Evolutionary conservation across 2,329 filamentous ascomycete species (phyloP), one percentile per base, ranked within the genome.

Genomic region (Neofusicoccum parvum): DNA sequence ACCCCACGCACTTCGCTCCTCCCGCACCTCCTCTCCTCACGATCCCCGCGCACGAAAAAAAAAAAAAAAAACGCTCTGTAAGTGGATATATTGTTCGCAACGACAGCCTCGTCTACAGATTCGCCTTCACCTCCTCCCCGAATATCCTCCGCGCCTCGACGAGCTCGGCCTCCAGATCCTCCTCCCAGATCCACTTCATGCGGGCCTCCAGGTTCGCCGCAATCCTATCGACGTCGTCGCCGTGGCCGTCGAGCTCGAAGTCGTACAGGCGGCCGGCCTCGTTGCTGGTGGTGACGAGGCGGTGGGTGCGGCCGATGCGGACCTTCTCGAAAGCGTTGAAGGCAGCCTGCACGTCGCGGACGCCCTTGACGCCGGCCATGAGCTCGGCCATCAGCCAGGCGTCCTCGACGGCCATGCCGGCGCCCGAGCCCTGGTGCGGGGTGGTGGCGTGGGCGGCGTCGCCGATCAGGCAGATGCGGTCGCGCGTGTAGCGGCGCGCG

Each of bases 391-490:
- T 73, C 1, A 80, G 71, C 23, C 82, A 76, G 1, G 80, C 81
- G 67, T 87, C 86, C 71, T 87, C 86, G 64, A 87, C 80, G 14
- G 84, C 85, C 70, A 83, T 81, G 2, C 85, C 83, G 1, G 85
- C 86, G 5, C 86, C 86, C 0, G 84, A 80, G 3, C 85, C 85
- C 10, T 84, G 81, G 71, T 87, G 84, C 0, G 86, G 86, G 0
- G 81, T 83, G 0, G 79, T 75, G 0, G 85, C 85, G 68, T 88
- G 86, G 4, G 86, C 86, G 0, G 85, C 85, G 68, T 88, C 86
- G 5, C 86, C 86, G 0, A 85, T 77, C 1, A 87, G 69, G 54
- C 81, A 79, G 9, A 81, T 68, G 0, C 73, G 70, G 2, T 70
- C 69, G 51, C 72, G 72, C 53, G 70, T 74, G 69, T 80, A 82